Conservation (phyloP, 352 stramenopile species). For the Globisporangium cederbergense region DNA sequence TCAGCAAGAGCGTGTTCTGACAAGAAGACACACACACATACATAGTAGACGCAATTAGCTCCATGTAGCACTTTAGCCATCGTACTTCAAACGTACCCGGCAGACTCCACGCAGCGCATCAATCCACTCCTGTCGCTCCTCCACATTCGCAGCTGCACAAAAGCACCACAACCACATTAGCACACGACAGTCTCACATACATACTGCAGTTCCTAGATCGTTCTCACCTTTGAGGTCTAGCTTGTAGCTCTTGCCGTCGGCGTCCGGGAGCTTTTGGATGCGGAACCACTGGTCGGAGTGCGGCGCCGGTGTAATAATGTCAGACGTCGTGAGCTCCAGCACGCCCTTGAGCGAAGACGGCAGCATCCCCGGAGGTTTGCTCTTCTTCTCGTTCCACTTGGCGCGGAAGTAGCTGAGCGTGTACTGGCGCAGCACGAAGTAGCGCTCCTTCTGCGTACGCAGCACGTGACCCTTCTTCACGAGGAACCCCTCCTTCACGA, state of each 20-base stretch:
- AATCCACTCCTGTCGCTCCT: conserved; percentile 63
- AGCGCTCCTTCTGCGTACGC: conserved; percentile 53
- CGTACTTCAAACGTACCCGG: conserved; percentile 25
- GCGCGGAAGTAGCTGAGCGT: conserved; percentile 45
- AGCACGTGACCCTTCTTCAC: conserved; percentile 54
- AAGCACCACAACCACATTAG: not conserved
- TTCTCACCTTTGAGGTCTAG: conserved; percentile 58
- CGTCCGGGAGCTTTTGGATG: conserved; percentile 46
- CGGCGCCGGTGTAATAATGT: conserved; percentile 45
- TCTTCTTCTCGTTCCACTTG: conserved; percentile 24
- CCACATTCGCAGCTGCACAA: conserved; percentile 30
- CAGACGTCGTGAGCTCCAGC: conserved; percentile 37
- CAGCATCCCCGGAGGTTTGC: conserved; percentile 15
- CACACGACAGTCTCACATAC: not conserved
- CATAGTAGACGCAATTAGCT: not conserved
- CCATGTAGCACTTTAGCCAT: not conserved
- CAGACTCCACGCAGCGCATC: conserved; percentile 47
- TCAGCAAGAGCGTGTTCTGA: conserved; percentile 19
- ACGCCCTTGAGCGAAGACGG: conserved; percentile 37
- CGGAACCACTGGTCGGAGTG: conserved; percentile 61
- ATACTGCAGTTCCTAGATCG: not conserved
- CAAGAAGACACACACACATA: not conserved
- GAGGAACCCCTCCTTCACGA: conserved; percentile 40
- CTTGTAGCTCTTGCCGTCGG: conserved; percentile 57
- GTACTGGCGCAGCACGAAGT: conserved; percentile 40